A percentile compares a stretch with the other conserved stretches of the same genome.
phyloP scores from a whole-genome alignment of 1,139 yeast species.

The Pichia sp. region DNA sequence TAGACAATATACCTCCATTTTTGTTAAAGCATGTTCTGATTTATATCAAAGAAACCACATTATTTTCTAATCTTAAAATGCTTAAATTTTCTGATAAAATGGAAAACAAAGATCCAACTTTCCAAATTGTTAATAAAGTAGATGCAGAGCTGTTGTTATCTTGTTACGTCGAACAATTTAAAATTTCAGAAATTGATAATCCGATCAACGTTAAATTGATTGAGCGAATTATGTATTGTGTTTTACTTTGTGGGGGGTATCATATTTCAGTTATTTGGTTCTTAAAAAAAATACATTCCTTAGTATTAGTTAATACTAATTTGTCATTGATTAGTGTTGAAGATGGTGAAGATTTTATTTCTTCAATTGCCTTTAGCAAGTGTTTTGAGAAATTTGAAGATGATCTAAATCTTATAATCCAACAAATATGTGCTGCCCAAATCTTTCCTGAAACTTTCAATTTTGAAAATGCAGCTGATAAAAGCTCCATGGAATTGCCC shows the following conservation, averaged over 20 bases:
- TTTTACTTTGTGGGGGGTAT: slow-evolving; percentile 39
- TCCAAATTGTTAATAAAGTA: slow-evolving; percentile 10
- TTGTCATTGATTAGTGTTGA: slow-evolving; percentile 21
- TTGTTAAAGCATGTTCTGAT: not conserved
- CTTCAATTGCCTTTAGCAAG: not conserved
- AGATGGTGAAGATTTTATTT: slow-evolving; percentile 12
- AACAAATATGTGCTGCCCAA: slow-evolving; percentile 6
- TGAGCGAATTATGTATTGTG: slow-evolving; percentile 36
- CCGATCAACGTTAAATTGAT: slow-evolving; percentile 30
- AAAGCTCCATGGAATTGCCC: not conserved
- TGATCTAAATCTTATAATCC: slow-evolving; percentile 1
- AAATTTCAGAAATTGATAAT: slow-evolving; percentile 34
- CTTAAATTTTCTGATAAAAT: not conserved
- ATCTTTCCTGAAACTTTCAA: not conserved
- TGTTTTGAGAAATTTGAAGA: not conserved
- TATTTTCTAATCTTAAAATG: not conserved
- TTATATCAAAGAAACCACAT: not conserved
- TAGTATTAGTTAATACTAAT: slow-evolving; percentile 18
- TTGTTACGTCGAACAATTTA: slow-evolving; percentile 32
- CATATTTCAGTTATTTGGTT: slow-evolving; percentile 39
- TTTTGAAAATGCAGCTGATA: not conserved
- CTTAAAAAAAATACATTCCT: slow-evolving; percentile 32
- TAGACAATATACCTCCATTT: not conserved
- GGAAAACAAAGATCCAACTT: not conserved
- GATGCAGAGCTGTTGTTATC: slow-evolving; percentile 31